Percentiles rank a stretch among this genome's conserved stretches.
phyloP scores from a whole-genome alignment of 73 alveolate species.

The Diophrys sp. region DNA sequence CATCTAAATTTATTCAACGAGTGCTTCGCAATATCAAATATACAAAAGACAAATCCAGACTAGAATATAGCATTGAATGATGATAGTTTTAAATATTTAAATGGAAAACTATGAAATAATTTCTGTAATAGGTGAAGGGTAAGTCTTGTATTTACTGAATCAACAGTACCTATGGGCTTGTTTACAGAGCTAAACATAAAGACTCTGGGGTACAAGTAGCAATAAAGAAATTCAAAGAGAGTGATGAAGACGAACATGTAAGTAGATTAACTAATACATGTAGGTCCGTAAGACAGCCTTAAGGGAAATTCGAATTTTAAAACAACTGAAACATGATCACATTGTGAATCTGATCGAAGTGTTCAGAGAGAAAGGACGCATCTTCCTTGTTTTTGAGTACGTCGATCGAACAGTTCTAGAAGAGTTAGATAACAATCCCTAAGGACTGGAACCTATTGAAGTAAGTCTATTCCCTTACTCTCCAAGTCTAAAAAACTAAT shows the following conservation, averaged over 20 bases:
- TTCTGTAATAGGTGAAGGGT: conserved; percentile 37
- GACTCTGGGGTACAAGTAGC: conserved; percentile 59
- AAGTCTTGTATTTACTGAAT: too few species aligned
- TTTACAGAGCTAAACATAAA: conserved; percentile 44
- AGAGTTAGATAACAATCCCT: conserved; percentile 46
- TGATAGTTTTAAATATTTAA: neutral
- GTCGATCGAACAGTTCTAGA: conserved; percentile 58
- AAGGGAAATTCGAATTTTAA: conserved; percentile 57
- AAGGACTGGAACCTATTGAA: conserved; percentile 25
- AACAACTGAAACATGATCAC: conserved; percentile 61
- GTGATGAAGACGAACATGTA: conserved; percentile 68
- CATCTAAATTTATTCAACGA: neutral
- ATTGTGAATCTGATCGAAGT: conserved; percentile 60
- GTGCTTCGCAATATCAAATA: neutral
- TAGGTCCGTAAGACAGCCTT: conserved; percentile 65
- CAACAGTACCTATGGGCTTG: conserved; percentile 71
- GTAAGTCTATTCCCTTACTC: conserved; percentile 7
- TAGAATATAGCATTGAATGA: neutral
- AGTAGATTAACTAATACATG: neutral
- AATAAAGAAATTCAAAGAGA: conserved; percentile 64
- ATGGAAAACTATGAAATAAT: conserved; percentile 17
- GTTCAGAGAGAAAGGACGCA: conserved; percentile 48
- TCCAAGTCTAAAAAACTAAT: conserved; percentile 34
- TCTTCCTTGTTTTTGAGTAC: conserved; percentile 49
- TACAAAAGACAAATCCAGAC: neutral